phyloP scores from a whole-genome alignment of 768 basidiomycete species.

The Agaricus subrufescens region DNA sequence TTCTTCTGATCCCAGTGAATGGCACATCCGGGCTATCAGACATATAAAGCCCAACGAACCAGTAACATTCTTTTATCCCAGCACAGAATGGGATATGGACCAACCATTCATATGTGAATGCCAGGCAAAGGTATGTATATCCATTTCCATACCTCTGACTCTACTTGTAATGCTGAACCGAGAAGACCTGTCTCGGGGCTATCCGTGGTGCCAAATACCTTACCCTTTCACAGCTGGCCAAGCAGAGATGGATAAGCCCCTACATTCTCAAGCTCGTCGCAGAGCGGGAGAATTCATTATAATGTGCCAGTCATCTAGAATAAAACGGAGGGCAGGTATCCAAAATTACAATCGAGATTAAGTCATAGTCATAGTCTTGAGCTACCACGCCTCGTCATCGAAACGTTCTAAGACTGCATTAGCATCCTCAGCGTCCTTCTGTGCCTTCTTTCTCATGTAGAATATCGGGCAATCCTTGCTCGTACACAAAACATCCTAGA shows the following conservation, averaged over 20 bases:
- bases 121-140: constrained; percentile 29
- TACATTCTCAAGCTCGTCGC: constrained; percentile 33
- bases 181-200: constrained; percentile 40
- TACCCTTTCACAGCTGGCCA: constrained; percentile 27
- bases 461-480: constrained; percentile 99
- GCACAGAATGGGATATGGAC: constrained; percentile 68
- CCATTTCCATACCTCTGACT: background rate
- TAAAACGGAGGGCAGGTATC: background rate
- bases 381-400: constrained; percentile 68
- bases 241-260: constrained; percentile 33
- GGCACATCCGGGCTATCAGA: constrained; percentile 45
- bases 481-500: constrained; percentile 90
- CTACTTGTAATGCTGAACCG: background rate
- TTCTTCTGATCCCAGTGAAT: constrained; percentile 32
- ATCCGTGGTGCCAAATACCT: constrained; percentile 45
- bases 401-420: constrained; percentile 79
- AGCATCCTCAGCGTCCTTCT: constrained; percentile 94
- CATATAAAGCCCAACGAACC: constrained; percentile 29
- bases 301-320: background rate
- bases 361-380: background rate
- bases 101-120: constrained; percentile 57
- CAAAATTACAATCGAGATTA: background rate
- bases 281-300: constrained; percentile 18
- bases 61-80: constrained; percentile 63
- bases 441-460: constrained; percentile 97